These are phyloP conservation scores for Populus euphratica DNA, from an alignment of 345 rosid genomes.

Conservation along the genomic window DNA sequence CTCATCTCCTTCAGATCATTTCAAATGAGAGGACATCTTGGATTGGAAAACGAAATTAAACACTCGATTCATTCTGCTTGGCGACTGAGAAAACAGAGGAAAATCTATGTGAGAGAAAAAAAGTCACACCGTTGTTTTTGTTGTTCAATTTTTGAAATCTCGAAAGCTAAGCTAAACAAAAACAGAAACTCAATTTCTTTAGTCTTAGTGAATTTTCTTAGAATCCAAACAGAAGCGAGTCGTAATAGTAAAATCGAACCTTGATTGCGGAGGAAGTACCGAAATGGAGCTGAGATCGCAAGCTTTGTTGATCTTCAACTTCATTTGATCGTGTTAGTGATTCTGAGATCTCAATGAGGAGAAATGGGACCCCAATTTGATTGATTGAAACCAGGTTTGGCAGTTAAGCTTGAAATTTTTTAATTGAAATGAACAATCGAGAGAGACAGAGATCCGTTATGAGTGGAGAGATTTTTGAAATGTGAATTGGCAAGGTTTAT, in stretches of 20 bases:
- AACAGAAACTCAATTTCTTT: not conserved
- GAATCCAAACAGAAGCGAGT: constrained; percentile 10
- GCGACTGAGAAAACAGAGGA: not conserved
- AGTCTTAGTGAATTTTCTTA: not conserved
- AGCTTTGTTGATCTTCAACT: constrained; percentile 88
- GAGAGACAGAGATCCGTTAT: not conserved
- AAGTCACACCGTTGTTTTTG: not conserved
- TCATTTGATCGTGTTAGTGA: constrained; percentile 38
- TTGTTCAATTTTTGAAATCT: not conserved
- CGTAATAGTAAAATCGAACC: constrained; percentile 36
- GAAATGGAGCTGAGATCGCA: constrained; percentile 85
- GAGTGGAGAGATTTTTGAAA: not conserved
- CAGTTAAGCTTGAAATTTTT: not conserved
- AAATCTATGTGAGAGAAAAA: not conserved
- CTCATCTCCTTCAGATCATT: constrained; percentile 5
- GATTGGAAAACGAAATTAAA: not conserved
- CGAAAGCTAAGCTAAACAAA: not conserved
- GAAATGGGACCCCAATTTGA: constrained; percentile 5
- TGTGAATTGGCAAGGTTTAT: not conserved
- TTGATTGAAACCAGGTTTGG: not conserved
- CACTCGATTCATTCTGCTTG: not conserved
- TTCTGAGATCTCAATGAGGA: not conserved
- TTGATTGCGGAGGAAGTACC: constrained; percentile 77
- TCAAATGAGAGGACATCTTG: not conserved
- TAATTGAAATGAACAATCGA: not conserved